Conservation (phyloP, 768 basidiomycete genomes). For the Suillus ampliporus region DNA sequence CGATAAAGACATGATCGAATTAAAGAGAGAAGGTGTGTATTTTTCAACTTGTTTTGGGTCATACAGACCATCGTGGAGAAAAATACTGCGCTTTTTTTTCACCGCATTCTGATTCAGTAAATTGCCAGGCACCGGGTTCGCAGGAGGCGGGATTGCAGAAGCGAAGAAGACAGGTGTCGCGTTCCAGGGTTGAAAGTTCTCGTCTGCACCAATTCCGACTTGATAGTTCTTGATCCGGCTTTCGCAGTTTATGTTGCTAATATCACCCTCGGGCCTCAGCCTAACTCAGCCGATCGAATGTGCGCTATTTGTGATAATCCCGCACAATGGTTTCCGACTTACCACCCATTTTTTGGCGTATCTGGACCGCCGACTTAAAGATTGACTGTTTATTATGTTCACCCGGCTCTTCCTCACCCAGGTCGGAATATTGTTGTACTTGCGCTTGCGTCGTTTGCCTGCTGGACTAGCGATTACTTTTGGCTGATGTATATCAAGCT, state of each 20-base stretch:
- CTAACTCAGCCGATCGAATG: conserved; percentile 6
- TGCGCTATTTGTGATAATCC: background rate
- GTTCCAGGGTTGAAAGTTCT: conserved; percentile 72
- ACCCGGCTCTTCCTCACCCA: background rate
- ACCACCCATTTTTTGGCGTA: background rate
- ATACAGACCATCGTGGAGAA: background rate
- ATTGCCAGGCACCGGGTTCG: conserved; percentile 83
- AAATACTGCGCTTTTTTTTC: background rate
- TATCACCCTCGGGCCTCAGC: background rate
- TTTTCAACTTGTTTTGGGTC: background rate
- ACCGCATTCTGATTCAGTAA: conserved; percentile 11
- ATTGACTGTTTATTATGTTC: background rate
- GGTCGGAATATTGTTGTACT: conserved; percentile 10
- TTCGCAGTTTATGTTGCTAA: conserved; percentile 9
- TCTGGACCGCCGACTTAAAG: background rate
- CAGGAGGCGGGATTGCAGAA: conserved; percentile 94
- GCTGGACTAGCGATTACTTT: conserved; percentile 17
- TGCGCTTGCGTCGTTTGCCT: background rate
- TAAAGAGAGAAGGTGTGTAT: conserved; percentile 84
- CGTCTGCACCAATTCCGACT: background rate
- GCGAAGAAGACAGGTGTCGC: conserved; percentile 78
- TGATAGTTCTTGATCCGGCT: background rate
- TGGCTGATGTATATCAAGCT: conserved; percentile 33
- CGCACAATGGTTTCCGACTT: background rate
- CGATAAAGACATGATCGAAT: conserved; percentile 78